Base-by-base conservation (phyloP, 495 filamentous ascomycete species). In the Friedmanniomyces endolithicus region DNA sequence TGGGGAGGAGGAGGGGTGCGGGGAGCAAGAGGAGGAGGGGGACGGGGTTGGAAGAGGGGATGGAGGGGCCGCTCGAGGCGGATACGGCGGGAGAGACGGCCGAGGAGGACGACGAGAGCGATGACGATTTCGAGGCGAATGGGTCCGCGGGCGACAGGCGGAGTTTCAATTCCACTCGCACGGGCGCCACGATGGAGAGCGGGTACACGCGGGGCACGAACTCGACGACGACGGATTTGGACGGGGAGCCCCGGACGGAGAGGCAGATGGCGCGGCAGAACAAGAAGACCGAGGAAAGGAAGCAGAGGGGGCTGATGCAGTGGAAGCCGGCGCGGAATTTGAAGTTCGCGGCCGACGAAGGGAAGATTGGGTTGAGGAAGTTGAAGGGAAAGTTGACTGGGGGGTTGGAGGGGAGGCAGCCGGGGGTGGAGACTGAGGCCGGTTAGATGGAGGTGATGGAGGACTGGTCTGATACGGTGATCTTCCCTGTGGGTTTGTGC, bases 221-320 rank as follows among this genome's bases (percentile, higher is more conserved):
- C 20, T 57, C 48, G 48, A 41, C 23, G 11, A 29, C n/a, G 9
- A 44, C 48, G 46, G 41, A 43, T 7, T 12, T 14, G 4, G 49
- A 20, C 16, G 14, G 17, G 14, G 27, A 31, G 27, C 27, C 3
- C 27, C 39, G 35, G 40, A 49, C 22, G 11, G 8, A 23, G 44
- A 64, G 62, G 58, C 43, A 62, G 16, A 40, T 58, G 22, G 67
- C 81, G 63, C 74, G 74, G 59, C 70, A 74, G 56, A 84, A 83
- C 63, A 75, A 74, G 67, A 71, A 71, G 50, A 74, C 80, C 23
- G 67, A 85, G 59, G 79, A 84, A 61, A 69, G 84, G 14, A 83
- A 84, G 68, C 82, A 86, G 57, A 71, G 83, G 33, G 84, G 83
- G 11, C 54, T 85, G 61, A 86, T 86, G 82, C 84, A 86, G 65